phyloP scores from a whole-genome alignment of 163 green algal species.

The Scenedesmus sp. region DNA sequence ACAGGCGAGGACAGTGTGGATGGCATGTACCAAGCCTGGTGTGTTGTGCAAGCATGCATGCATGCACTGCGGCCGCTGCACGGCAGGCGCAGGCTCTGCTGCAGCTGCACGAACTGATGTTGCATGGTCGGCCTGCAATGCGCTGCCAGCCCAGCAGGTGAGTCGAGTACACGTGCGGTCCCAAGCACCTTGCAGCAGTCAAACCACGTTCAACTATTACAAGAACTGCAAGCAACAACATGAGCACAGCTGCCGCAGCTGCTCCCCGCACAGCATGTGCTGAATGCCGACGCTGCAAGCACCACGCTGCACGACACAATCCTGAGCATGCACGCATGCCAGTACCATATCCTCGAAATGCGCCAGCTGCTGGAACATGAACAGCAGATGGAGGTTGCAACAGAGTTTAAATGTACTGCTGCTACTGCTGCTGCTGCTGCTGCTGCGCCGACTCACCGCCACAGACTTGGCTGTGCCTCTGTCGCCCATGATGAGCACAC shows the following conservation, averaged over 20 bases:
- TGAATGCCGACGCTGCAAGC: neutral
- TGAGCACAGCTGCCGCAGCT: too few relatives aligned
- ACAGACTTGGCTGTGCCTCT: conserved; percentile 95
- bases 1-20: neutral
- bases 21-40: neutral
- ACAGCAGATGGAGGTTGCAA: neutral
- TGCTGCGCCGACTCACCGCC: conserved; percentile 70
- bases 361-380: neutral
- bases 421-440: neutral
- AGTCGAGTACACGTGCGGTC: too few relatives aligned
- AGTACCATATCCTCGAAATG: neutral
- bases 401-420: too few relatives aligned
- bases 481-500: conserved; percentile 98
- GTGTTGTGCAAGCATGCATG: neutral
- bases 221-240: too few relatives aligned
- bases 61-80: neutral
- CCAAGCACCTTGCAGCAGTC: too few relatives aligned
- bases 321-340: neutral
- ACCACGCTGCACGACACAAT: neutral
- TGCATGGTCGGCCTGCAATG: too few relatives aligned
- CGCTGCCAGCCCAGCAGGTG: too few relatives aligned
- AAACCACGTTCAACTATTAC: too few relatives aligned
- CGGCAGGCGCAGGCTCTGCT: neutral
- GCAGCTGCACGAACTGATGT: too few relatives aligned
- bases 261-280: neutral